These are phyloP conservation scores for Radiomyces spectabilis DNA, from an alignment of 192 early-diverging fungal genomes.

Conservation along the genomic window DNA sequence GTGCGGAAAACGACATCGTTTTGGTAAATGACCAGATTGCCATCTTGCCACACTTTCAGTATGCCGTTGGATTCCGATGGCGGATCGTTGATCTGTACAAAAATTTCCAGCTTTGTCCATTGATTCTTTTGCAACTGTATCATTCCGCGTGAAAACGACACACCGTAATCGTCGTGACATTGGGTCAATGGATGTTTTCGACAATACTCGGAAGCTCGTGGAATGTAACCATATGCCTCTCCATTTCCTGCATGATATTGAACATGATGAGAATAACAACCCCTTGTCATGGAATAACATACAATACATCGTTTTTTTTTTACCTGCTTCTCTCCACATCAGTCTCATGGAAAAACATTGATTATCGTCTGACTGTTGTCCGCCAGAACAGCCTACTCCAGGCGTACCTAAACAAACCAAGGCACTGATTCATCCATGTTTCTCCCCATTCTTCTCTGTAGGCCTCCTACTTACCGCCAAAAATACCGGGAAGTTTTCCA, in stretches of 20 bases:
- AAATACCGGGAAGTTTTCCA: slow-evolving; percentile 43
- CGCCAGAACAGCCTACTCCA: slow-evolving; percentile 36
- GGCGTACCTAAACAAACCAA: slow-evolving; percentile 8
- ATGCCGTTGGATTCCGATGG: slow-evolving; percentile 25
- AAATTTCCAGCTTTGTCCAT: slow-evolving; percentile 38
- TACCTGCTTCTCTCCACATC: slow-evolving; percentile 38
- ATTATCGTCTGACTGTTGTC: slow-evolving; percentile 31
- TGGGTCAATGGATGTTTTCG: no score
- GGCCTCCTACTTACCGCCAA: slow-evolving; percentile 20
- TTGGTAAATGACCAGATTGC: slow-evolving; percentile 20
- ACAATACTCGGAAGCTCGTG: no score
- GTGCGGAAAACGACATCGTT: slow-evolving; percentile 31
- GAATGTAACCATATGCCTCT: slow-evolving; percentile 41
- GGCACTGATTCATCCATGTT: not conserved
- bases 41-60: slow-evolving; percentile 37
- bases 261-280: not conserved
- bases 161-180: slow-evolving; percentile 40
- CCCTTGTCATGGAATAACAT: not conserved
- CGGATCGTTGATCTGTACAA: slow-evolving; percentile 16
- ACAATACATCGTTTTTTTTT: not conserved
- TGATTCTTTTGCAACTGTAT: slow-evolving; percentile 29
- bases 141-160: slow-evolving; percentile 39
- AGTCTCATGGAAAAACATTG: slow-evolving; percentile 40
- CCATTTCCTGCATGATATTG: slow-evolving; percentile 4
- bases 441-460: not conserved